Conservation (phyloP, 2,329 filamentous ascomycete species). For the Mycocentrospora acerina region DNA sequence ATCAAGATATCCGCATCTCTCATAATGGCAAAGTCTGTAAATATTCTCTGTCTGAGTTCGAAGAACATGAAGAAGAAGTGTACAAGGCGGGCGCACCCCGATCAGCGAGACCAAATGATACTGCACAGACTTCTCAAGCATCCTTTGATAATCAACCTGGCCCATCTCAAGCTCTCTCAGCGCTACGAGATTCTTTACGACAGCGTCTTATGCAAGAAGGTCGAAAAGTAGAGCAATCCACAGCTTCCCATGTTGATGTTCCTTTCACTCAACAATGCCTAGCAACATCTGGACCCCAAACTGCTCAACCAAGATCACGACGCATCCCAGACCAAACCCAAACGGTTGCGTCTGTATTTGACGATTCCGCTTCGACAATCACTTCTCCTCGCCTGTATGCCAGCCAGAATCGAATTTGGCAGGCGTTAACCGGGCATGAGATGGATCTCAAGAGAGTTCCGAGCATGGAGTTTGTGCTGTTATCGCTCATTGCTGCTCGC, state of each 20-base stretch:
- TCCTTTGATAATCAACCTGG: neutral
- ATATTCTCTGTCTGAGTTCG: slow-evolving; percentile 34
- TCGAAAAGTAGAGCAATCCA: neutral
- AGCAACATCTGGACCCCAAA: no score
- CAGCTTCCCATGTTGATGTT: no score
- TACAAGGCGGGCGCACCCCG: slow-evolving; percentile 12
- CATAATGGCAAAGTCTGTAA: slow-evolving; percentile 41
- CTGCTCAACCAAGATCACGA: slow-evolving; percentile 11
- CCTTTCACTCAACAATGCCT: no score
- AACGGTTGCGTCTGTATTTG: slow-evolving; percentile 22
- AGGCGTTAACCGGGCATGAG: slow-evolving; percentile 61
- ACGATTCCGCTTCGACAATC: slow-evolving; percentile 22
- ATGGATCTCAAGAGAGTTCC: slow-evolving; percentile 57
- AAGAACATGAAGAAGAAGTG: slow-evolving; percentile 30
- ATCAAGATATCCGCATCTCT: slow-evolving; percentile 59
- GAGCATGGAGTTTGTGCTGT: slow-evolving; percentile 56
- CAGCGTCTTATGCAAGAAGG: slow-evolving; percentile 18
- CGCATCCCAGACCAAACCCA: slow-evolving; percentile 8
- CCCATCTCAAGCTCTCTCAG: slow-evolving; percentile 17
- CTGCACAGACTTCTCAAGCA: neutral
- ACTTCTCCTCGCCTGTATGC: slow-evolving; percentile 43
- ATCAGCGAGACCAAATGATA: neutral
- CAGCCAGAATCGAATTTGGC: slow-evolving; percentile 60
- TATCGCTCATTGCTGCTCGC: slow-evolving; percentile 60
- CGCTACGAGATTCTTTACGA: slow-evolving; percentile 19